Base-by-base conservation (phyloP, 2,329 filamentous ascomycete genomes). In the Talaromyces marneffei region DNA sequence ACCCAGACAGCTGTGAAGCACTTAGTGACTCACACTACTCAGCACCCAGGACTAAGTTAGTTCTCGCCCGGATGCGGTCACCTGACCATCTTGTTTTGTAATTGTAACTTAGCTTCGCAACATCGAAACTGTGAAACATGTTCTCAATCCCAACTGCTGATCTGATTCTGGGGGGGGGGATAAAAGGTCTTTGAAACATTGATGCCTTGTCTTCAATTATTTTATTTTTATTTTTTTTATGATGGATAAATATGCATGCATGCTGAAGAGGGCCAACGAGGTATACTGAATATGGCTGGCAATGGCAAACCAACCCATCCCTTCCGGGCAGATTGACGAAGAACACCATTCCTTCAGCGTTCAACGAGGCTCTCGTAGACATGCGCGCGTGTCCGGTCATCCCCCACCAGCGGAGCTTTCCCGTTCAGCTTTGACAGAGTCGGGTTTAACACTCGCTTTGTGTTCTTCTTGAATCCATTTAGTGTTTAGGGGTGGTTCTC, bases 371-470 rank as follows among this genome's bases (percentile, higher is more conserved):
- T 52, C n/a, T 35, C 29, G 29, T 35, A 20, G 48, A 52, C n/a
- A 52, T 20, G 29, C 48, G 48, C 48, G 48, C 48, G 48, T 27
- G n/a, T 52, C 48, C 48, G 33, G 48, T 52, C 48, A 52, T 7
- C 52, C 52, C 33, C 52, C 52, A 55, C 33, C 52, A 12, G 20
- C 52, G 52, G 35, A 55, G 52, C 52, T 55, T 40, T 40, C 33
- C 52, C 52, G 52, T 55, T 20, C 16, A 55, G 52, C 33, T 55
- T 29, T 37, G 52, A 40, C 52, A 40, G 10, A 5, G 10, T 12
- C 7, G 31, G 7, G 31, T 54, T 39, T 54, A 14, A 39, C 25
- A 31, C 29, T 20, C 20, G 12, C 29, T 33, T 33, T 52, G 29
- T 52, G 29, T 52, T 20, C n/a, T 48, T 18, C 27, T 33, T 27